phyloP scores from a whole-genome alignment of 2,329 filamentous ascomycete species.

The Talaromyces sp. region DNA sequence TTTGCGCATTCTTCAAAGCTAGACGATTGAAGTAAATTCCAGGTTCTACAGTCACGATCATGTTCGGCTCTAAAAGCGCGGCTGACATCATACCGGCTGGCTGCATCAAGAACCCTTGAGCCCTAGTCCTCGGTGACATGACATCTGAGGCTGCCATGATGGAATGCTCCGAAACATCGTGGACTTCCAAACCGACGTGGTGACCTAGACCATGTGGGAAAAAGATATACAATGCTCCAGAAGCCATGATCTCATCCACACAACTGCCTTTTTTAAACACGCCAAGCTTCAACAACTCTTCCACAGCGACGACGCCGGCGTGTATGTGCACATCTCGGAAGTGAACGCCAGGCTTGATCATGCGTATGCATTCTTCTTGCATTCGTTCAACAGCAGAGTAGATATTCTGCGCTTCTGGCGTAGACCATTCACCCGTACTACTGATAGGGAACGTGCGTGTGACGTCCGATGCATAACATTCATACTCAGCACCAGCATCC shows the following conservation, averaged over 20 bases:
- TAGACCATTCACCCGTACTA: conserved; percentile 54
- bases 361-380: conserved; percentile 72
- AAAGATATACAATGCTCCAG: conserved; percentile 39
- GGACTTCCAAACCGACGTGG: conserved; percentile 51
- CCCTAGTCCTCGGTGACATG: conserved; percentile 19
- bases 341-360: conserved; percentile 67
- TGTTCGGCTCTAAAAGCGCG: conserved; percentile 47
- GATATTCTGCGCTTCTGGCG: conserved; percentile 65
- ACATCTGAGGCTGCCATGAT: conserved; percentile 30
- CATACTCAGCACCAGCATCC: conserved; percentile 76
- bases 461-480: conserved; percentile 69
- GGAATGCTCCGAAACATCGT: conserved; percentile 39
- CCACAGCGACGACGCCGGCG: conserved; percentile 77
- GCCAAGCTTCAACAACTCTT: conserved; percentile 70
- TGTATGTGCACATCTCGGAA: conserved; percentile 80
- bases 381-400: conserved; percentile 83
- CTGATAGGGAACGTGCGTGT: conserved; percentile 81
- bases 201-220: conserved; percentile 54
- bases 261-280: conserved; percentile 61
- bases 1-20: conserved; percentile 35
- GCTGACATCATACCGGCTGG: conserved; percentile 34
- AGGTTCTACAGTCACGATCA: conserved; percentile 56
- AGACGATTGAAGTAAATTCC: conserved; percentile 46
- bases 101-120: conserved; percentile 21
- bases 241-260: conserved; percentile 47